Base-by-base conservation (phyloP, 176 grass and related monocot species). In the Aechmea fasciata region DNA sequence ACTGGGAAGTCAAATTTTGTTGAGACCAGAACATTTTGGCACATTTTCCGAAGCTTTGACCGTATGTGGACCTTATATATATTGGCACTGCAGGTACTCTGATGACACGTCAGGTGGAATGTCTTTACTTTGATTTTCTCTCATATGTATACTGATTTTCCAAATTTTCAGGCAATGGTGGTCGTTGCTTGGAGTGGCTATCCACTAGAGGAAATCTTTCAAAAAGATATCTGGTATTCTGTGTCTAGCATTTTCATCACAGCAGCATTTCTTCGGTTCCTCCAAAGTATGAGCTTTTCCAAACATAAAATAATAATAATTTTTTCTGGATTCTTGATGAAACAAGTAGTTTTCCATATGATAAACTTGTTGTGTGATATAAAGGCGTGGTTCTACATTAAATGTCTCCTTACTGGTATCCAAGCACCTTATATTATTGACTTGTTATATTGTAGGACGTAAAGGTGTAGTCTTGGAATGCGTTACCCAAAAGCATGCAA, bases 61-160 rank as follows among this genome's bases (percentile, higher is more conserved):
- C 81, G 88, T 76, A 80, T 92, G 88, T 96, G 92, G 88, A 96
- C 92, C n/a, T 96, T 96, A 63, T 96, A 96, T 77, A 57, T 85
- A 49, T 75, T 96, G 70, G 88, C 88, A 77, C 71, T 96, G 48
- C 92, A 96, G 86, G 92, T 92, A 84, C 57, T 77, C 24, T 69
- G 62, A 28, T 65, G 13, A 73, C 73, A 48, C 48, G 17, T 49
- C 25, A 15, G 53, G 66, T 57, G 17, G 17, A 20, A 51, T 48
- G n/a, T 50, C 11, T 63, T 64, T 77, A 70, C 62, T 62, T 47
- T 18, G 81, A 69, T 29, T 68, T 9, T 63, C 29, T 62, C 49
- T 55, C 13, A 25, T 66, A 69, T 80, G 13, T 52, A 53, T 15
- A 71, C 9, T 47, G 24, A 74, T 51, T 19, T 73, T 66, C 54